Evolutionary conservation across 306 rosid species (phyloP).

Genomic region (Citrullus colocynthis): DNA sequence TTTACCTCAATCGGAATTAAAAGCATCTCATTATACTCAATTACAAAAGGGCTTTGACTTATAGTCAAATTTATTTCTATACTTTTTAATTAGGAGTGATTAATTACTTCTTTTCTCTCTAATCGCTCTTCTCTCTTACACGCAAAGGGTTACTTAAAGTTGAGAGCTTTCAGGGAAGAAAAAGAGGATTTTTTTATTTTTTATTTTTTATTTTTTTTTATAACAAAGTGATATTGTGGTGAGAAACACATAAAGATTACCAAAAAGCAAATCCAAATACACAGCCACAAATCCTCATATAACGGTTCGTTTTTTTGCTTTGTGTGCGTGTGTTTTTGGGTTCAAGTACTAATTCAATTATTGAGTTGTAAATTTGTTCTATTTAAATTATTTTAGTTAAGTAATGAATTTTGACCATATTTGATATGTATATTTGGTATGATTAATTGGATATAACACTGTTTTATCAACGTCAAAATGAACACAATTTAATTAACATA

Average conservation of each 20-base stretch:
- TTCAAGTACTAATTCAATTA: neutral
- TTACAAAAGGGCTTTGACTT: neutral
- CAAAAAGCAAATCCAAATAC: neutral
- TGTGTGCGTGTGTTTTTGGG: no score
- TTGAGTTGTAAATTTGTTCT: neutral
- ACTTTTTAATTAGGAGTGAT: neutral
- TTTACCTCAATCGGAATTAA: neutral
- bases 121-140: neutral
- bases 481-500: no score
- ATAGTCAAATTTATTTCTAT: neutral
- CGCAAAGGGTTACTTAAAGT: conserved; percentile 2
- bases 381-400: neutral
- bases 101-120: no score
- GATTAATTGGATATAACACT: no score
- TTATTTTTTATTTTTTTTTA: no score
- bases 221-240: neutral
- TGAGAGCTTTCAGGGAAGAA: neutral
- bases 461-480: no score
- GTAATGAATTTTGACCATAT: no score
- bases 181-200: neutral
- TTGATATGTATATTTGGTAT: no score
- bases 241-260: neutral
- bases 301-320: neutral
- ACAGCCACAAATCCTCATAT: neutral
- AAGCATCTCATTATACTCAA: neutral